Base-by-base conservation (phyloP, 2,329 filamentous ascomycete species). In the Cladosporium sphaerospermum region DNA sequence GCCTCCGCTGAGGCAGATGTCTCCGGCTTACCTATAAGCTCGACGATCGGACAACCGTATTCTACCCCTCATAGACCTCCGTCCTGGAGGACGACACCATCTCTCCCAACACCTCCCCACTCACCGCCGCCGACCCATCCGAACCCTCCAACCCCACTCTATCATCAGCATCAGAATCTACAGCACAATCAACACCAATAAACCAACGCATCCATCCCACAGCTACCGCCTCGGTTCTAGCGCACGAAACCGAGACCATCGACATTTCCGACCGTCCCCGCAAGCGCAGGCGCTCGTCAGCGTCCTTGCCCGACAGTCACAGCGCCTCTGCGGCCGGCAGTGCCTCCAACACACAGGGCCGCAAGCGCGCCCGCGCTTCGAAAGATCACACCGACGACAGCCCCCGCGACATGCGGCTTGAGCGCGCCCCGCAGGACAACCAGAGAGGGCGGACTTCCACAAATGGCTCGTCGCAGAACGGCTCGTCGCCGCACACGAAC, bases 321-420 rank as follows among this genome's bases (percentile, higher is more conserved):
- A 52, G 57, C 54, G 39, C 54, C 59, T 46, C 57, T 61, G 45
- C 52, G 44, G 13, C 52, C 50, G 47, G 43, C 58, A 65, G 63
- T 64, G 64, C 65, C 53, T 41, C 43, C 33, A 66, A 63, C 55
- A 68, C 63, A 55, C 63, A 63, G 57, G 63, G 45, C 37, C 68
- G 61, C 73, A 75, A 71, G 73, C 72, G 64, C 68, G 69, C 64
- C 68, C 71, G 66, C 62, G 58, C 63, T 58, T 62, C 60, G 64
- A 71, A 66, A 62, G 64, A 37, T 14, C 23, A 31, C 32, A 39
- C 57, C 54, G 39, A 47, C 46, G 34, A 57, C 33, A 34, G 37
- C 52, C 13, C 52, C 48, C 72, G 68, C 67, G 69, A 68, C 69
- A 76, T 62, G 61, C 69, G 62, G 67, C 69, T 61, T 60, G 67